These are phyloP conservation scores for Melanogaster broomeanus DNA, from an alignment of 768 basidiomycete species.

Conservation along the genomic window DNA sequence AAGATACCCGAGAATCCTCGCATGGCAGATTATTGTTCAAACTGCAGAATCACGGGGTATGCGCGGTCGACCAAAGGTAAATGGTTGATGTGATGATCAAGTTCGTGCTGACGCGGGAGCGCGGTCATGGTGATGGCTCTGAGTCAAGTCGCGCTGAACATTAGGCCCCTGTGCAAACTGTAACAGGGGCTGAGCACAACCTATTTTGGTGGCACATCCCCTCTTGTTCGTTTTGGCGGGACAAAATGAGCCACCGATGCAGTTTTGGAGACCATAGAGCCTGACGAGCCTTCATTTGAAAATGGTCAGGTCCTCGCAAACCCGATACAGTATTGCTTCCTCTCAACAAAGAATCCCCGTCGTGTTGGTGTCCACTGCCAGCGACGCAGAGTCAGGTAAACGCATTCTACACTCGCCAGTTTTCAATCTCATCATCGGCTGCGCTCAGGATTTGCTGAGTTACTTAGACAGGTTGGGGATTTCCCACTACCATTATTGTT, in stretches of 20 bases:
- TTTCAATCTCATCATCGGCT: slow-evolving; percentile 4
- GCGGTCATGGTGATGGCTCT: neutral
- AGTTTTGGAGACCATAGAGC: slow-evolving; percentile 81
- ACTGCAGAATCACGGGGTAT: neutral
- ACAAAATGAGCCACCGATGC: slow-evolving; percentile 59
- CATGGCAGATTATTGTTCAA: neutral
- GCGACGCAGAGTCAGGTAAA: slow-evolving; percentile 77
- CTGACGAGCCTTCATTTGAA: slow-evolving; percentile 62
- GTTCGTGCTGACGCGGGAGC: neutral
- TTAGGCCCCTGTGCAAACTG: too few species aligned
- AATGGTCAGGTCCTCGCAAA: slow-evolving; percentile 28
- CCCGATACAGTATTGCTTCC: slow-evolving; percentile 25
- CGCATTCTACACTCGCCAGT: neutral
- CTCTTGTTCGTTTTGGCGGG: too few species aligned
- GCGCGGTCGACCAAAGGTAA: neutral
- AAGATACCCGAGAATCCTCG: neutral
- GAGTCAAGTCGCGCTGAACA: too few species aligned
- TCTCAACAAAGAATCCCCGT: slow-evolving; percentile 42
- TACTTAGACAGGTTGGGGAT: slow-evolving; percentile 67
- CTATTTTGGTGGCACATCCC: too few species aligned
- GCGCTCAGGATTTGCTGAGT: slow-evolving; percentile 62
- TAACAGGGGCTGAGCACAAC: too few species aligned
- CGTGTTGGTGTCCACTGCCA: too few species aligned
- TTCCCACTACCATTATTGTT: neutral
- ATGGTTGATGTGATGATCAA: neutral